Evolutionary conservation across 169 alveolate genomes (phyloP).

Genomic region (Toxoplasma gondii): DNA sequence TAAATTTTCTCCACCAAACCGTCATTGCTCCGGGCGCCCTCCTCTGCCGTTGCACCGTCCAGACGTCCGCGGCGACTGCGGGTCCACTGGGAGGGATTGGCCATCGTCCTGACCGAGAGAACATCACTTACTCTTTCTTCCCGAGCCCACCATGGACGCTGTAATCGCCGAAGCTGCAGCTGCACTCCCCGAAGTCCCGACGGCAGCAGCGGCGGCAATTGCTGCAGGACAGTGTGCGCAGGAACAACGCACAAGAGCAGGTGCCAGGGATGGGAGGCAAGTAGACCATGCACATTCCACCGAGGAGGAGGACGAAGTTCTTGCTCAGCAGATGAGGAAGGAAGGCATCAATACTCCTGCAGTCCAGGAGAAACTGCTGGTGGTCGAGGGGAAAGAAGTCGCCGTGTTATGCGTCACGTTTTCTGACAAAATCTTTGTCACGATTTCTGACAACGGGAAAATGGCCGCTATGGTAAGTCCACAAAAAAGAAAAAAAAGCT

Average conservation of each 20-base stretch:
- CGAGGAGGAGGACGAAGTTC: background rate
- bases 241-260: background rate
- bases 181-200: slow-evolving; percentile 1
- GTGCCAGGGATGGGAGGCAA: background rate
- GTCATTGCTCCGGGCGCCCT: no score
- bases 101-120: no score
- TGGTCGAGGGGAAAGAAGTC: background rate
- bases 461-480: slow-evolving; percentile 23
- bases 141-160: background rate
- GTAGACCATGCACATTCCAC: no score
- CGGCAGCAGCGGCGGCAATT: background rate
- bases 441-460: slow-evolving; percentile 27
- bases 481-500: background rate
- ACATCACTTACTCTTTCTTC: no score
- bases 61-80: no score
- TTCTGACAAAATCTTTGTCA: background rate
- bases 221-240: background rate
- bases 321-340: background rate
- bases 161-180: background rate
- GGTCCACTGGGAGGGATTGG: no score
- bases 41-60: no score
- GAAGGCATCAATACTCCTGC: background rate
- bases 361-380: background rate
- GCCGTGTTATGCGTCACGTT: slow-evolving; percentile 8
- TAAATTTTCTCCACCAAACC: no score